A percentile compares a stretch with the other conserved stretches of the same genome.
Evolutionary conservation across 768 basidiomycete species (phyloP).

Genomic region (Hydnum rufescens): DNA sequence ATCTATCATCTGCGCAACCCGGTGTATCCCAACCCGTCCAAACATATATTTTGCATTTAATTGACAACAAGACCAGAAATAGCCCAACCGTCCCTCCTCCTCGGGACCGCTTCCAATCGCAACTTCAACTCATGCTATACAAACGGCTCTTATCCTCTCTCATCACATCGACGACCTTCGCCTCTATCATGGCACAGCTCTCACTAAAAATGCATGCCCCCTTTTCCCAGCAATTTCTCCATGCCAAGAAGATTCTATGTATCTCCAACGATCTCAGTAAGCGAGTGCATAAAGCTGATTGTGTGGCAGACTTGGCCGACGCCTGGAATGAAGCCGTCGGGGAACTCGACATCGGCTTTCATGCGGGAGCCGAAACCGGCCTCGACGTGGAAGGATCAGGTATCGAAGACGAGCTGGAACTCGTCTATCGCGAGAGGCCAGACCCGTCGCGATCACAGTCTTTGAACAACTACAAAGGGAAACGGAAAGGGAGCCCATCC

Average conservation of each 20-base stretch:
- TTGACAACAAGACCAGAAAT: slow-evolving; percentile 20
- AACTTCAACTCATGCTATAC: slow-evolving; percentile 21
- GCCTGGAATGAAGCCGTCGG: background rate
- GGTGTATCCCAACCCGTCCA: slow-evolving; percentile 4
- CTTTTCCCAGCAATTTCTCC: background rate
- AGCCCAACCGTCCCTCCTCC: slow-evolving; percentile 16
- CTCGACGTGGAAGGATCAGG: background rate
- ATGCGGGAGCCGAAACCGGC: background rate
- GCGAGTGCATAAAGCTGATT: background rate
- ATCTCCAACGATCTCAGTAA: background rate
- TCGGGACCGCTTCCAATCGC: slow-evolving; percentile 17
- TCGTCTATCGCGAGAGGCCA: too few species aligned
- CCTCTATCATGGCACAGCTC: background rate
- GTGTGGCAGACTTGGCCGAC: background rate
- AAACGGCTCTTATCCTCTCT: slow-evolving; percentile 19
- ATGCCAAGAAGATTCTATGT: background rate
- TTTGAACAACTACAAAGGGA: too few species aligned
- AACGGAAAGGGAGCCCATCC: too few species aligned
- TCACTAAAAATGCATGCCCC: background rate
- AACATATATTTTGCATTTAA: slow-evolving; percentile 14
- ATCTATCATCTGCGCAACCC: too few species aligned
- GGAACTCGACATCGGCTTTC: background rate
- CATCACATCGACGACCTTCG: background rate
- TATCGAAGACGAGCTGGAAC: slow-evolving; percentile 1
- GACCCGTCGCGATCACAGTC: too few species aligned